Conservation (phyloP, 306 rosid species). For the Chamaecrista fasciculata region DNA sequence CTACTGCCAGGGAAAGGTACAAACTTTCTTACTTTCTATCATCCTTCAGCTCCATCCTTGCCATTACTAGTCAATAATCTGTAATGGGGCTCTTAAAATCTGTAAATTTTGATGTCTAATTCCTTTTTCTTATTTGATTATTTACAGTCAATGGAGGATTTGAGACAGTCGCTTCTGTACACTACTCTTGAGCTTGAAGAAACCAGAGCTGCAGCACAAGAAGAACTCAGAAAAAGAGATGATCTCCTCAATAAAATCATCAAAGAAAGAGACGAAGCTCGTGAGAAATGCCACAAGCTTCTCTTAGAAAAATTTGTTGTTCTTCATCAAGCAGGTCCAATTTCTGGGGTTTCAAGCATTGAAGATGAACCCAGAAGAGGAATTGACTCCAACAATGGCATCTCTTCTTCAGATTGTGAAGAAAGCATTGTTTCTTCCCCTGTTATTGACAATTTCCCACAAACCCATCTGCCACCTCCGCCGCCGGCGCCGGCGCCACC, state of each 20-base stretch:
- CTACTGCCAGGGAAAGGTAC: conserved; percentile 76
- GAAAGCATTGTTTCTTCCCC: conserved; percentile 98
- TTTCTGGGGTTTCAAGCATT: conserved; percentile 88
- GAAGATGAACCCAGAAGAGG: conserved; percentile 88
- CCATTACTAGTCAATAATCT: neutral
- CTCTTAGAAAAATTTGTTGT: conserved; percentile 57
- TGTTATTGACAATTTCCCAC: conserved; percentile 51
- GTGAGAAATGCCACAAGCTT: conserved; percentile 60
- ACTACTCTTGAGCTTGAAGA: conserved; percentile 83
- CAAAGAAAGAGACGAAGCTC: conserved; percentile 83
- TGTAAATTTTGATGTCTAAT: conserved; percentile 29
- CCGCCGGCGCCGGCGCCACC: conserved; percentile 4
- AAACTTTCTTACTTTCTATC: neutral
- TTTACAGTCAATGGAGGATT: conserved; percentile 80
- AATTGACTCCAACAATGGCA: conserved; percentile 73
- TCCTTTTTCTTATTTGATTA: conserved; percentile 8
- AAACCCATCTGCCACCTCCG: conserved; percentile 34
- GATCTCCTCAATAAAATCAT: conserved; percentile 65
- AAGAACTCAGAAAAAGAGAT: conserved; percentile 80
- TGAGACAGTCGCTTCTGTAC: conserved; percentile 60
- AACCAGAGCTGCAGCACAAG: conserved; percentile 63
- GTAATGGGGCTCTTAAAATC: conserved; percentile 23
- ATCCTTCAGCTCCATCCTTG: conserved; percentile 12
- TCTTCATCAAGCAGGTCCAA: conserved; percentile 50
- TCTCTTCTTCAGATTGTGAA: conserved; percentile 89